Conservation (phyloP, 2,329 filamentous ascomycete genomes). For the Dendrostoma leiphaemia region DNA sequence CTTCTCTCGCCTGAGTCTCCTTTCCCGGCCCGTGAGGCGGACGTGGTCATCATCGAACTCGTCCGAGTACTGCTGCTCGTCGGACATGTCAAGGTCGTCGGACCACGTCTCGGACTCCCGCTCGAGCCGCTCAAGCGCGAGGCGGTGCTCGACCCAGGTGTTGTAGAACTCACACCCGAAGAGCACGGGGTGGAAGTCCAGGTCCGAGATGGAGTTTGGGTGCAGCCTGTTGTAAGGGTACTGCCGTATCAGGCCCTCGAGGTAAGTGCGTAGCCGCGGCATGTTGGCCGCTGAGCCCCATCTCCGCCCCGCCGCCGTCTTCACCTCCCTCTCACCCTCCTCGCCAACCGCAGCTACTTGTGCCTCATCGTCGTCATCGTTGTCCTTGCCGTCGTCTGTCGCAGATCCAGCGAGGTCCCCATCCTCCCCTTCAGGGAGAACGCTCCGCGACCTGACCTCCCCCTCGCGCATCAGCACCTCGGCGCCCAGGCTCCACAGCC, state of each 20-base stretch:
- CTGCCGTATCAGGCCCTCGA: slow-evolving; percentile 74
- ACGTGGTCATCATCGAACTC: slow-evolving; percentile 23
- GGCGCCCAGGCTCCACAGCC: slow-evolving; percentile 79
- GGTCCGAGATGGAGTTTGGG: slow-evolving; percentile 58
- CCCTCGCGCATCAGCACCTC: slow-evolving; percentile 73
- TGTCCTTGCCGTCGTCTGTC: background rate
- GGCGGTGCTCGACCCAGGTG: slow-evolving; percentile 58
- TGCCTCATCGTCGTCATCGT: slow-evolving; percentile 13
- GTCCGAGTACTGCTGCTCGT: slow-evolving; percentile 15
- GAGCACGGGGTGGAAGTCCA: slow-evolving; percentile 80
- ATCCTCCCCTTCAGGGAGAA: slow-evolving; percentile 17
- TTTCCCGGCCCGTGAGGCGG: slow-evolving; percentile 20
- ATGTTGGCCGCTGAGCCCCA: slow-evolving; percentile 48
- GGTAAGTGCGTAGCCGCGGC: slow-evolving; percentile 56
- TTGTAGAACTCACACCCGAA: slow-evolving; percentile 80
- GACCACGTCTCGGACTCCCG: slow-evolving; percentile 31
- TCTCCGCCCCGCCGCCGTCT: slow-evolving; percentile 21
- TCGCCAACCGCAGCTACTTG: background rate
- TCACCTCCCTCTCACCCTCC: slow-evolving; percentile 12
- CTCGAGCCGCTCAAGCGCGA: slow-evolving; percentile 38
- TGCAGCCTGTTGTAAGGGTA: slow-evolving; percentile 66
- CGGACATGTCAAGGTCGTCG: slow-evolving; percentile 29
- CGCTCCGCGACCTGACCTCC: slow-evolving; percentile 25
- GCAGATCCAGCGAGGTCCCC: background rate
- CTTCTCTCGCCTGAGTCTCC: slow-evolving; percentile 28